Base-by-base conservation (phyloP, 2,329 filamentous ascomycete genomes). In the Ophiocordyceps sinensis region DNA sequence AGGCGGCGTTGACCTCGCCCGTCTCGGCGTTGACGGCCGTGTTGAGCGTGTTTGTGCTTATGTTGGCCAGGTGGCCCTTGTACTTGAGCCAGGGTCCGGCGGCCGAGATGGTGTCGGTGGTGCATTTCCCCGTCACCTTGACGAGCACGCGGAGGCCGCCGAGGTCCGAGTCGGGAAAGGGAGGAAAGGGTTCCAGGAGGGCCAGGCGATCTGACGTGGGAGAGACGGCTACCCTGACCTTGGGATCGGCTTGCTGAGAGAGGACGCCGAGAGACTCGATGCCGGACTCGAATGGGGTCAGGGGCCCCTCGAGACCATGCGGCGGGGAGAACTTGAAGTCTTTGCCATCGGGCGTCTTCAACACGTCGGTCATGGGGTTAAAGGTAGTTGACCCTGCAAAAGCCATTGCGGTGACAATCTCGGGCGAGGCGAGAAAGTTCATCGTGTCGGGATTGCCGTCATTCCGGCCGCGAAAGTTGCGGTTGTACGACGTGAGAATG, bases 31-130 rank as follows among this genome's bases (percentile, higher is more conserved):
- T 95, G 58, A 88, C 73, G 45, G 91, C 91, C 41, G 87, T 91
- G 65, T 95, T 95, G 49, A 98, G 77, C 3, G 91, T 98, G 74
- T 98, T 98, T 58, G 86, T 86, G 52, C 81, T 84, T 62, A 98
- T 98, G 70, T 98, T 98, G 61, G 91, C 86, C 47, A 98, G 77
- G 64, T 98, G 91, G 47, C 91, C 91, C 72, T 96, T 96, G 77
- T 96, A 98, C 66, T 96, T 96, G 51, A 98, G 77, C 89, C 89
- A 96, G 14, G 89, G 89, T 6, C 89, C 89, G 1, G 89, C 89
- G 29, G 89, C 89, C 31, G 88, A 96, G 64, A 98, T 98, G 52
- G 91, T 96, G 65, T 98, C 91, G 36, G 91, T 98, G 43, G 91
- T 98, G 72, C 91, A 98, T 67, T 98, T 94, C 49, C 91, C 91